Base-by-base conservation (phyloP, 768 basidiomycete genomes). In the Suillus subaureus region DNA sequence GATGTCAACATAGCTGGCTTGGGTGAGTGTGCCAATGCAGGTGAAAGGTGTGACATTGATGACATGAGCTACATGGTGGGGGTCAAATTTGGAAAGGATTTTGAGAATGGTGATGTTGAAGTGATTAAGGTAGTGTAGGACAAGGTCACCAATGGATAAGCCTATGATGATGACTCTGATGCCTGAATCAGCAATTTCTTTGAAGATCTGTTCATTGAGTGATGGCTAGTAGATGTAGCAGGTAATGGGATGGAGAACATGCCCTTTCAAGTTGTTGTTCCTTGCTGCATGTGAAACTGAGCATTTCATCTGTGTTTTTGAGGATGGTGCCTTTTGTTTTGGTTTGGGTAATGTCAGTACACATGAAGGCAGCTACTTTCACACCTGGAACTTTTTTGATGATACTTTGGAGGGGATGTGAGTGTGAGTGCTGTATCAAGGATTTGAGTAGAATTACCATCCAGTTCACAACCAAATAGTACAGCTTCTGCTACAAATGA, bases 241-340 rank as follows among this genome's bases (percentile, higher is more conserved):
- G 15, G 26, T 4, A 57, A 42, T 26, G 57, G 8, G 16, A 37
- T n/a, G 8, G 16, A 39, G 21, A 9, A 62, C 67, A 26, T 37
- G 88, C 91, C 83, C 93, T 96, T 83, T 98, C 96, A 61, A 97
- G 83, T 73, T 98, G 96, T 77, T 96, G 90, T 79, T 99, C 97
- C 79, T 99, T 97, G 21, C 95, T 97, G 3, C 87, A 83, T 0
- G 96, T 95, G 73, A 99, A 99, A 81, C 97, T 96, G 69, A 99
- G 85, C 89, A 99, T 93, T 75, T 99, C 97, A 55, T 97, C 91
- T 11, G 96, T 93, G 75, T 87, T 98, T 77, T 96, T 94, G 71
- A 99, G 86, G 13, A 99, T 97, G 11, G 97, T 99, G 61, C 97
- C 97, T 99, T 96, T 99, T 21, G 97, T 99, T 79, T 99, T 97